phyloP scores from a whole-genome alignment of 177 flowering plant genomes.

The Tripterygium wilfordii region DNA sequence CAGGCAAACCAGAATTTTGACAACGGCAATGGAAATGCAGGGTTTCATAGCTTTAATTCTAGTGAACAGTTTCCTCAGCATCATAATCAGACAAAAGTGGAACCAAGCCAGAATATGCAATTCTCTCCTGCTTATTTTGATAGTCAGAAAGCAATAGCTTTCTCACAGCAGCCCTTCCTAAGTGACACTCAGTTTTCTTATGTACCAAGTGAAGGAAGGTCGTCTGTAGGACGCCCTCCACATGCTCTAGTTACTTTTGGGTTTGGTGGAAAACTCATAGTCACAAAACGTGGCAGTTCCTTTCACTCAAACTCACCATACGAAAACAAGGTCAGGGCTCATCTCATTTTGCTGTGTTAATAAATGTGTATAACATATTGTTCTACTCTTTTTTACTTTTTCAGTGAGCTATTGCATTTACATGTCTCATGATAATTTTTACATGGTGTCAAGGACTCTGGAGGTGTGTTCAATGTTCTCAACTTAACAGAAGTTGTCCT shows the following conservation, averaged over 20 bases:
- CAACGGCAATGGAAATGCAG: too few species aligned
- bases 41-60: too few species aligned
- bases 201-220: slow-evolving; percentile 49
- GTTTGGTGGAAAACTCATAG: slow-evolving; percentile 93
- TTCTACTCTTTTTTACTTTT: background rate
- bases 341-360: too few species aligned
- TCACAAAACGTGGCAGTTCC: slow-evolving; percentile 60
- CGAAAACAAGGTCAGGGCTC: slow-evolving; percentile 70
- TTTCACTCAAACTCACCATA: slow-evolving; percentile 28
- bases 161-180: slow-evolving; percentile 40
- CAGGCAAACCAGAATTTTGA: slow-evolving; percentile 33
- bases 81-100: slow-evolving; percentile 26
- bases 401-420: background rate
- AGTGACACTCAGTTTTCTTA: slow-evolving; percentile 34
- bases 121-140: slow-evolving; percentile 37
- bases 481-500: slow-evolving; percentile 66
- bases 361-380: background rate
- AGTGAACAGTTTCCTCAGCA: too few species aligned
- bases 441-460: slow-evolving; percentile 50
- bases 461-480: slow-evolving; percentile 55
- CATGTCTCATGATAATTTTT: slow-evolving; percentile 2
- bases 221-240: slow-evolving; percentile 89
- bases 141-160: slow-evolving; percentile 31
- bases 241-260: slow-evolving; percentile 95
- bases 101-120: slow-evolving; percentile 34